Conservation (phyloP, 176 grass and related monocot genomes). For the Oryza meyeriana region DNA sequence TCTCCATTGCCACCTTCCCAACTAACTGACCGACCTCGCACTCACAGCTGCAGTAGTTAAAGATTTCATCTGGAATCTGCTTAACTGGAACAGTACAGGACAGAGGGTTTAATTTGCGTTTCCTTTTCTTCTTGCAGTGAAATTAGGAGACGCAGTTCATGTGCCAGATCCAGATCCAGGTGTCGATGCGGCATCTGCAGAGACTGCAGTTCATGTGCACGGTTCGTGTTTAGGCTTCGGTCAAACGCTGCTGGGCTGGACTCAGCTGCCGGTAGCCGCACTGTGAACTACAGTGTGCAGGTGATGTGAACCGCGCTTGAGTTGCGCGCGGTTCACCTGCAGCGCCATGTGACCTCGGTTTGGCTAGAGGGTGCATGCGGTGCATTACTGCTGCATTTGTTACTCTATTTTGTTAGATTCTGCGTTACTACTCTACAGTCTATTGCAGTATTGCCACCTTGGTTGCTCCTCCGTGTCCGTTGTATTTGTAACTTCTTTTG, state of each 20-base stretch:
- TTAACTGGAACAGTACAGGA: neutral
- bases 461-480: neutral
- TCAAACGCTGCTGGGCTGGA: conserved; percentile 30
- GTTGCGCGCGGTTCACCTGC: neutral
- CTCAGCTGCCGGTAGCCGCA: neutral
- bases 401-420: neutral
- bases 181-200: neutral
- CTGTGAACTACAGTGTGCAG: conserved; percentile 21
- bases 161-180: conserved; percentile 32
- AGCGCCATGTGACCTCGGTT: conserved; percentile 14
- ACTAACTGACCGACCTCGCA: neutral
- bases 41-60: neutral
- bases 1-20: neutral
- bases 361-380: neutral
- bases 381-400: neutral
- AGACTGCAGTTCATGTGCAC: conserved; percentile 30
- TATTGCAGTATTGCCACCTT: no score
- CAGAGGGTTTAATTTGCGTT: neutral
- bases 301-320: neutral
- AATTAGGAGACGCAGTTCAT: neutral
- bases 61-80: neutral
- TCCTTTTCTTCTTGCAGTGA: neutral
- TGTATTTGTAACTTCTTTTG: neutral
- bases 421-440: no score
- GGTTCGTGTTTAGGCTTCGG: conserved; percentile 16